Percentiles rank a stretch among this genome's conserved stretches.
Evolutionary conservation across 768 basidiomycete species (phyloP).

Genomic region (Lactarius psammicola): DNA sequence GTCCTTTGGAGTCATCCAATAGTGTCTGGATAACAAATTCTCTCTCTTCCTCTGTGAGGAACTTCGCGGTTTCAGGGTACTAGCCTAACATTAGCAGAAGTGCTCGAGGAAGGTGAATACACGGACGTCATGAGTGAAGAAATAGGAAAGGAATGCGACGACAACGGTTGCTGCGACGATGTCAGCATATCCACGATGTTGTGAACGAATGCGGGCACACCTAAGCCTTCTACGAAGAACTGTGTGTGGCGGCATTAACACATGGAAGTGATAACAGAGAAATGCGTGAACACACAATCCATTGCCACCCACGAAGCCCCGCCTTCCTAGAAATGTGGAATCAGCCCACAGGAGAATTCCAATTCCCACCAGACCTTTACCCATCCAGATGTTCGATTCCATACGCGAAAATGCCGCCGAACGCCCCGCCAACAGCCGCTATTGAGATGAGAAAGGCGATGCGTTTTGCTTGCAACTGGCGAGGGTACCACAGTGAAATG

Average conservation of each 20-base stretch:
- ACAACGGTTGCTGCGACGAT: conserved; percentile 33
- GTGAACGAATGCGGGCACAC: conserved; percentile 19
- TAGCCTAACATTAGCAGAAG: conserved; percentile 19
- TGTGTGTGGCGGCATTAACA: conserved; percentile 22
- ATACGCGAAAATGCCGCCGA: conserved; percentile 50
- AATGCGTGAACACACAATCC: conserved; percentile 43
- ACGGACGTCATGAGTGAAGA: conserved; percentile 41
- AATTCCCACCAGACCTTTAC: conserved; percentile 26
- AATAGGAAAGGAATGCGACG: conserved; percentile 43
- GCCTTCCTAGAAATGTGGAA: conserved; percentile 28
- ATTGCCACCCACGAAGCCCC: conserved; percentile 44
- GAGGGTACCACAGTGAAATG: conserved; percentile 60
- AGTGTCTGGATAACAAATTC: conserved; percentile 35
- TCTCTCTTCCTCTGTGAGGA: conserved; percentile 40
- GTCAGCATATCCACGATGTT: not conserved
- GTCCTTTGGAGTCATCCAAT: conserved; percentile 33
- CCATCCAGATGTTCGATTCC: conserved; percentile 49
- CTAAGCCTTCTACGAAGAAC: conserved; percentile 49
- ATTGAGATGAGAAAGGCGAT: conserved; percentile 65
- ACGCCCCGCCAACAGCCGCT: conserved; percentile 52
- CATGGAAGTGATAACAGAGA: not conserved
- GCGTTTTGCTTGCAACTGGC: conserved; percentile 54
- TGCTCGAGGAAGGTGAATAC: not conserved
- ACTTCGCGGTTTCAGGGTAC: conserved; percentile 47
- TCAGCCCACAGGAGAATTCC: not conserved